Evolutionary conservation across 108 stramenopile species (phyloP).

Genomic region (Thalassiosira profunda): DNA sequence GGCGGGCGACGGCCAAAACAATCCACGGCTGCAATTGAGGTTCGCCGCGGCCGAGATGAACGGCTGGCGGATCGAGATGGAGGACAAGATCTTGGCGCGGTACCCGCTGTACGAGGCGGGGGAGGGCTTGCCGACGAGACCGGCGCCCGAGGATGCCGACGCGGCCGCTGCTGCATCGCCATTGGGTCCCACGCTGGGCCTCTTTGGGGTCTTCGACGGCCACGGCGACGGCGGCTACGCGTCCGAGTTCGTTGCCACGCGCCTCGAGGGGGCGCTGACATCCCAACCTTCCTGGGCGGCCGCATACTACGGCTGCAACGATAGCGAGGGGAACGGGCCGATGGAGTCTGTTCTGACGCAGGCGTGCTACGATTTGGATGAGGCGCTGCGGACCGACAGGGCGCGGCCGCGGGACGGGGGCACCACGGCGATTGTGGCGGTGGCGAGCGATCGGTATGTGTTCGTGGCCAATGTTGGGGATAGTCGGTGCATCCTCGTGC

Average conservation of each 20-base stretch:
- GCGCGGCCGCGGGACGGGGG: conserved; percentile 53
- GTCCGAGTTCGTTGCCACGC: conserved; percentile 58
- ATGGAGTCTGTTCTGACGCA: conserved; percentile 32
- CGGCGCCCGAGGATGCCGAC: too few relatives aligned
- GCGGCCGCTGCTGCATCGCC: conserved; percentile 8
- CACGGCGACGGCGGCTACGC: conserved; percentile 82
- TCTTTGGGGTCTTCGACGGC: conserved; percentile 95
- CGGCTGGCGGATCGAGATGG: conserved; percentile 87
- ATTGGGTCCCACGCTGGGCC: conserved; percentile 11
- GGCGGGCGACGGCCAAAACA: background rate
- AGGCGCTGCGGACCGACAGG: conserved; percentile 39
- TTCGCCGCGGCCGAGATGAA: conserved; percentile 85
- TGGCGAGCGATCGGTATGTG: conserved; percentile 60
- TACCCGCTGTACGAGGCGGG: too few relatives aligned
- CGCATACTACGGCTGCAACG: conserved; percentile 22
- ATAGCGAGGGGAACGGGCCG: background rate
- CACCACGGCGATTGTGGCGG: conserved; percentile 81
- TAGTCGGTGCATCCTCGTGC: conserved; percentile 86
- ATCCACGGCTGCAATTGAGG: too few relatives aligned
- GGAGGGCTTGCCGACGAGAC: conserved; percentile 7
- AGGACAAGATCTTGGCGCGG: conserved; percentile 65
- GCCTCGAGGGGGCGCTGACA: conserved; percentile 23
- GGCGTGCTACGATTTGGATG: conserved; percentile 60
- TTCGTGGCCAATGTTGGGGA: conserved; percentile 94
- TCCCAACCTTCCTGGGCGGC: conserved; percentile 20